Evolutionary conservation across 257 asterid species (phyloP).

Genomic region (Verbascum thapsus): DNA sequence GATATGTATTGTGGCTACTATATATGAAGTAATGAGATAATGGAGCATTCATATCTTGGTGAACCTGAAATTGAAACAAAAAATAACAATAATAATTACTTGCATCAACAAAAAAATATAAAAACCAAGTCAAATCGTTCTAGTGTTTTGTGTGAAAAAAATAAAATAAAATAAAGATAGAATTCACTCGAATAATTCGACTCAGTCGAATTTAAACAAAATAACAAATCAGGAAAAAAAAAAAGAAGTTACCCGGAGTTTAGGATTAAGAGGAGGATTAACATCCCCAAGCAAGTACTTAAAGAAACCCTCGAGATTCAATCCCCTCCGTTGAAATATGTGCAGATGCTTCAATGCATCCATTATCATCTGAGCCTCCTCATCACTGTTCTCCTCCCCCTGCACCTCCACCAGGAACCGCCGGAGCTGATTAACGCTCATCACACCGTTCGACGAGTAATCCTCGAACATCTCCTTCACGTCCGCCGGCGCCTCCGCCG

Average conservation of each 20-base stretch:
- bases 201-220: too few relatives aligned
- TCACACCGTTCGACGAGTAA: slow-evolving; percentile 57
- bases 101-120: too few relatives aligned
- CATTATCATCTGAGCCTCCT: slow-evolving; percentile 54
- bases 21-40: slow-evolving; percentile 73
- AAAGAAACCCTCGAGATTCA: slow-evolving; percentile 53
- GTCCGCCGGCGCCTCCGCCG: slow-evolving; percentile 66
- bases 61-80: slow-evolving; percentile 51
- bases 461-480: slow-evolving; percentile 43
- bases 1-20: slow-evolving; percentile 78
- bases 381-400: slow-evolving; percentile 51
- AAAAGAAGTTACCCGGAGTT: slow-evolving; percentile 45
- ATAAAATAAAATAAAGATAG: too few relatives aligned
- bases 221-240: too few relatives aligned
- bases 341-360: slow-evolving; percentile 50
- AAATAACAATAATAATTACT: too few relatives aligned
- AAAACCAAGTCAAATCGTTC: too few relatives aligned
- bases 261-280: slow-evolving; percentile 61
- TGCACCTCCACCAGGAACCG: slow-evolving; percentile 70
- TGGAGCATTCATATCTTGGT: slow-evolving; percentile 76
- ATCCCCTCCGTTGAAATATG: slow-evolving; percentile 51
- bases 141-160: too few relatives aligned
- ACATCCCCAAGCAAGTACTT: slow-evolving; percentile 54
- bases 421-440: slow-evolving; percentile 49
- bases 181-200: too few relatives aligned